phyloP scores from a whole-genome alignment of 257 asterid species.

The Nicotiana benthamiana region DNA sequence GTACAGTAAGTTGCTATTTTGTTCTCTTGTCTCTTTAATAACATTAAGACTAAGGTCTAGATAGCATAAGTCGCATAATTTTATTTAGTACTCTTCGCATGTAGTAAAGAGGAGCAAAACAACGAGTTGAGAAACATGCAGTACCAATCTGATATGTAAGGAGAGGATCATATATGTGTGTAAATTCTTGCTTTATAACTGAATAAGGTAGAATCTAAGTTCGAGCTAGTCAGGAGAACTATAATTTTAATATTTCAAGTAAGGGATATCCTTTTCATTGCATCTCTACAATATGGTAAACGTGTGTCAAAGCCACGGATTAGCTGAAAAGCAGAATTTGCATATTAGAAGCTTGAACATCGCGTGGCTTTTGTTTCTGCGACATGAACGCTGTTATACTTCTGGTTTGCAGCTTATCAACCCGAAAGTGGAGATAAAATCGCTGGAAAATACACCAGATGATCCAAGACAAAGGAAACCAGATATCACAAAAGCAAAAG shows the following conservation, averaged over 20 bases:
- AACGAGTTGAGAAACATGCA: background rate
- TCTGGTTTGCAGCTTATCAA: slow-evolving; percentile 52
- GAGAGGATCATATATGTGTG: background rate
- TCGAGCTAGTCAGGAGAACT: background rate
- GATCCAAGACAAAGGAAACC: slow-evolving; percentile 96
- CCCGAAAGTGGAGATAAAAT: slow-evolving; percentile 58
- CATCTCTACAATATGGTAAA: background rate
- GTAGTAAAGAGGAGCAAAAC: background rate
- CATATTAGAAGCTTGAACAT: background rate
- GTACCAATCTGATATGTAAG: background rate
- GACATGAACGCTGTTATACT: background rate
- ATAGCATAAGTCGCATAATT: background rate
- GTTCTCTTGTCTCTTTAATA: background rate
- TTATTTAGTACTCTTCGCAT: background rate
- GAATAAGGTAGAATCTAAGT: too few relatives aligned
- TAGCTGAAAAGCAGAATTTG: too few relatives aligned
- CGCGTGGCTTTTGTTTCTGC: background rate
- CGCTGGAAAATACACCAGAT: slow-evolving; percentile 91
- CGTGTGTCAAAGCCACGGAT: too few relatives aligned
- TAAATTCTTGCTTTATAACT: too few relatives aligned
- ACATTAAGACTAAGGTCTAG: background rate
- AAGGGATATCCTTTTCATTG: background rate
- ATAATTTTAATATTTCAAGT: background rate
- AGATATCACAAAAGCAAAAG: slow-evolving; percentile 79
- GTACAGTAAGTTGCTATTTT: background rate